Evolutionary conservation across 371 early-diverging fungal species (phyloP), one percentile per base, ranked within the genome.

Genomic region (Amoeboaphelidium occidentale): DNA sequence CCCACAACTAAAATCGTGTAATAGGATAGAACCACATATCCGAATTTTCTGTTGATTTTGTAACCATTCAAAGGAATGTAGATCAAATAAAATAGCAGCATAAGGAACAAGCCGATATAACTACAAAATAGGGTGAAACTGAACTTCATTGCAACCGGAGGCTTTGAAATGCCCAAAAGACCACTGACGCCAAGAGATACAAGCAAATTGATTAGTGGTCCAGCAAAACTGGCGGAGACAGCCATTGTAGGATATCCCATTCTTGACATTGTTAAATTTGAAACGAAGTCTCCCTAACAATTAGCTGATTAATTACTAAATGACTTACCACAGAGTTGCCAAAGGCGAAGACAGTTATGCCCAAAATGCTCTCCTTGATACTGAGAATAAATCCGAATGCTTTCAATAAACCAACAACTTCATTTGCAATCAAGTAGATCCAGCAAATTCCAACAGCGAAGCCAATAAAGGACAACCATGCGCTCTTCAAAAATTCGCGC

Each of bases 181-280:
- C 23, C 1, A 24, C 27, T 23, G 22, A 42, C 12, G 42, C 17
- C 41, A 49, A 26, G 22, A 4, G 3, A n/a, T n/a, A 50, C 13
- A 28, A 47, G 41, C 3, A 23, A 46, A 77, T 75, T 80, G 20
- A 84, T 57, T 72, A 84, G 68, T 3, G 84, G 84, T 1, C 81
- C 76, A 21, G 81, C 84, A 59, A 82, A 84, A 51, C 84, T 83
- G 0, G 85, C 85, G 22, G 78, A 73, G 49, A 84, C 66, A 0
- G 81, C 84, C 84, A 84, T 84, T 53, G 71, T 66, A 1, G 84
- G 83, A 51, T 70, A 80, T 1, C 84, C 84, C 73, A 80, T 70
- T 46, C 60, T 70, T 1, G 85, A 81, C 55, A 85, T 73, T 13
- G 85, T 76, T 22, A 84, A 66, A 51, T 85, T 82, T 10, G 85